Conservation (phyloP, 2,329 filamentous ascomycete species). For the Ascochyta lentis region DNA sequence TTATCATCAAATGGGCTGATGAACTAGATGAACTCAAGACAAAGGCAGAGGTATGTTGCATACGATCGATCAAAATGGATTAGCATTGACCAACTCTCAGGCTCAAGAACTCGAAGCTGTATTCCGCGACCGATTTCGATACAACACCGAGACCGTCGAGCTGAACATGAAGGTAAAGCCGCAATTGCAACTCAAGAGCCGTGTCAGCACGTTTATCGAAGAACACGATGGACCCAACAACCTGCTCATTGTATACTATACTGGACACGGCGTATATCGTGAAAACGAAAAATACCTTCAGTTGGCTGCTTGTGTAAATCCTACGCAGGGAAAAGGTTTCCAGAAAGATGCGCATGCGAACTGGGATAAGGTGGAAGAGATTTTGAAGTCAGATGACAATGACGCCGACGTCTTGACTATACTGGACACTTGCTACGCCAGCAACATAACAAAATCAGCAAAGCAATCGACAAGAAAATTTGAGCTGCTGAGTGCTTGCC, state of each 20-base stretch:
- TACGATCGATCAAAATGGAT: too few species aligned
- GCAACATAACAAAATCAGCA: conserved; percentile 42
- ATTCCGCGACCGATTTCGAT: conserved; percentile 40
- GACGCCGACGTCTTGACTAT: conserved; percentile 48
- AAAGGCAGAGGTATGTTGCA: conserved; percentile 36
- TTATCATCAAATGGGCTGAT: conserved; percentile 48
- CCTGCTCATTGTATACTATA: conserved; percentile 50
- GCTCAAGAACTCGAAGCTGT: conserved; percentile 37
- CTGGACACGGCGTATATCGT: conserved; percentile 43
- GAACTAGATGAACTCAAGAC: conserved; percentile 46
- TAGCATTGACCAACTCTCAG: conserved; percentile 20
- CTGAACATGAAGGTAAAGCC: conserved; percentile 41
- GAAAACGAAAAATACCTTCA: conserved; percentile 34
- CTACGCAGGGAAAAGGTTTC: conserved; percentile 26
- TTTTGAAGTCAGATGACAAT: conserved; percentile 35
- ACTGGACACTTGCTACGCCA: conserved; percentile 49
- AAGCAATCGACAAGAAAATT: conserved; percentile 37
- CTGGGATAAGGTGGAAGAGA: conserved; percentile 45
- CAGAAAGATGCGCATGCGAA: conserved; percentile 37
- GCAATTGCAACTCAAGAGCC: conserved; percentile 42
- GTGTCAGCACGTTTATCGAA: conserved; percentile 38
- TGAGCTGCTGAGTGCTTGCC: conserved; percentile 43
- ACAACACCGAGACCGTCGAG: conserved; percentile 40
- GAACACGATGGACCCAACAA: conserved; percentile 41
- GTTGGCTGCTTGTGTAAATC: conserved; percentile 30